These are phyloP conservation scores for Rubroshorea leprosula DNA, from an alignment of 345 rosid species.

Conservation along the genomic window DNA sequence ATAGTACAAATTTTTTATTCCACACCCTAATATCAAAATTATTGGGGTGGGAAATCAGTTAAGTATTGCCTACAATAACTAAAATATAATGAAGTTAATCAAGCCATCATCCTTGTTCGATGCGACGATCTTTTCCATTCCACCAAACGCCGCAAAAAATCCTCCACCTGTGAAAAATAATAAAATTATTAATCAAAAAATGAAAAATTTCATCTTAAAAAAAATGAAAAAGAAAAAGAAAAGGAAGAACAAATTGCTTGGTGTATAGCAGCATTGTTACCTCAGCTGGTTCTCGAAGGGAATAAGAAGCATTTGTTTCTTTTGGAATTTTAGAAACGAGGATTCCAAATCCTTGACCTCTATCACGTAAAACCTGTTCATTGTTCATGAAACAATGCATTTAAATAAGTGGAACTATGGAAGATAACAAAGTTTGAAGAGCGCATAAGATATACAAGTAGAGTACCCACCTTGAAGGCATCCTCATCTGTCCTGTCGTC, in stretches of 20 bases:
- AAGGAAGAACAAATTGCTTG: background rate
- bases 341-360: constrained; percentile 83
- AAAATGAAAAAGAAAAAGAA: background rate
- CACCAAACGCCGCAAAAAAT: constrained; percentile 61
- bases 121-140: constrained; percentile 45
- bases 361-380: constrained; percentile 56
- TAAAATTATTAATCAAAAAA: background rate
- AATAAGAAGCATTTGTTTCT: constrained; percentile 82
- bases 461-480: constrained; percentile 66
- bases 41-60: no score
- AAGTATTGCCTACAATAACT: no score
- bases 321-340: constrained; percentile 82
- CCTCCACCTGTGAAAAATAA: constrained; percentile 49
- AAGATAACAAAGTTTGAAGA: background rate
- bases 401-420: background rate
- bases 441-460: background rate
- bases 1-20: no score
- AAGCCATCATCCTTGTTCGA: constrained; percentile 13
- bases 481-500: constrained; percentile 96
- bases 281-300: constrained; percentile 85
- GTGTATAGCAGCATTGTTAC: constrained; percentile 16
- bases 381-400: background rate
- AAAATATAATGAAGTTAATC: no score
- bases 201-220: background rate
- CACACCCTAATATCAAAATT: no score